Percentiles rank a stretch among this genome's conserved stretches.
These are phyloP conservation scores for Polyporus tsugae DNA, from an alignment of 1,284 basidiomycete species.

Conservation along the genomic window DNA sequence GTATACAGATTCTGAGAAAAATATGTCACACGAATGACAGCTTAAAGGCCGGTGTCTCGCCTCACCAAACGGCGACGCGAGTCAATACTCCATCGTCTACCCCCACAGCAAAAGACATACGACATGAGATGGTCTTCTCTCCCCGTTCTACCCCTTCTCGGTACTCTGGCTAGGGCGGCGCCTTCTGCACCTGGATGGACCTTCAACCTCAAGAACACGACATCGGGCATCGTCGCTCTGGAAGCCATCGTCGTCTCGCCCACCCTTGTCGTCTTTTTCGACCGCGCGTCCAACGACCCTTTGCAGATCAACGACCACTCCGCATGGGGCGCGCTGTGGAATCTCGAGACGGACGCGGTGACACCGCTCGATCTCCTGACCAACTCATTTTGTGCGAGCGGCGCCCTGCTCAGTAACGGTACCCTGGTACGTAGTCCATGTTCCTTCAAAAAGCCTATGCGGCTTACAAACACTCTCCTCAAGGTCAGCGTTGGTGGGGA, in stretches of 20 bases:
- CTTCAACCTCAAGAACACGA: slow-evolving; percentile 43
- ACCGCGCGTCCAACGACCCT: slow-evolving; percentile 49
- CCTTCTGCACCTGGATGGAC: slow-evolving; percentile 12
- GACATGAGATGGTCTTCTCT: slow-evolving; percentile 3
- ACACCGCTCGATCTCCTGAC: slow-evolving; percentile 21
- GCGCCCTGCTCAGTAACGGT: slow-evolving; percentile 53
- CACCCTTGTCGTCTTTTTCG: slow-evolving; percentile 52
- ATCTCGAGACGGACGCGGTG: slow-evolving; percentile 41
- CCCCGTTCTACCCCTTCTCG: background rate
- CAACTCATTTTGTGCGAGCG: slow-evolving; percentile 38
- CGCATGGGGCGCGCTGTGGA: slow-evolving; percentile 24
- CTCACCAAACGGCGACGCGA: background rate
- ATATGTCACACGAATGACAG: background rate
- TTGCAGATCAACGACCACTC: slow-evolving; percentile 24
- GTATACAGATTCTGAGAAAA: background rate
- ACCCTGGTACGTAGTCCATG: slow-evolving; percentile 46
- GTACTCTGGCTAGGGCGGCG: slow-evolving; percentile 13
- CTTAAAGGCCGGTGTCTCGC: background rate
- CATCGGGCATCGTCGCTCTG: slow-evolving; percentile 54
- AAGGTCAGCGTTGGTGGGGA: slow-evolving; percentile 52
- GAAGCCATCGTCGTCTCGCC: slow-evolving; percentile 57
- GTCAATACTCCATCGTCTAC: background rate
- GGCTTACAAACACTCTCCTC: slow-evolving; percentile 22
- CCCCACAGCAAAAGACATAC: background rate
- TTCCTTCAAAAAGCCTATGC: too few species aligned